These are phyloP conservation scores for Kingdonia uniflora DNA, from an alignment of 164 flowering plant genomes.

Conservation along the genomic window DNA sequence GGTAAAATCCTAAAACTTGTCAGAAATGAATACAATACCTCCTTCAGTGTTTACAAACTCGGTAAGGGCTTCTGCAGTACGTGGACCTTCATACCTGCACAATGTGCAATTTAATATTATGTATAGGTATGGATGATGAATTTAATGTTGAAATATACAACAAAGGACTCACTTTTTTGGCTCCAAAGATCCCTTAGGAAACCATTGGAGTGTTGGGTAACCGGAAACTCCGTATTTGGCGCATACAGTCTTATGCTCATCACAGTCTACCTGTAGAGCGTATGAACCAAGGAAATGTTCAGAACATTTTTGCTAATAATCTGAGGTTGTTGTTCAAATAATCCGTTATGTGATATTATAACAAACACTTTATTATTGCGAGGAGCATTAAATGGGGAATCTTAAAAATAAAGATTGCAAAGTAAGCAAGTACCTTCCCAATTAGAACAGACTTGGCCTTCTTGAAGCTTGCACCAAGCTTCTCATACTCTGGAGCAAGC, in stretches of 20 bases:
- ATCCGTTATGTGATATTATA: no score
- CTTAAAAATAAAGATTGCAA: no score
- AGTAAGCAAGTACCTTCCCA: slow-evolving; percentile 48
- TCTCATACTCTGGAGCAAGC: slow-evolving; percentile 97
- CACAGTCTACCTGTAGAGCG: slow-evolving; percentile 76
- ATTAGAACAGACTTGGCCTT: slow-evolving; percentile 86
- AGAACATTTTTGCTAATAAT: no score
- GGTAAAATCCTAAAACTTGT: no score
- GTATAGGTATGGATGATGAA: neutral
- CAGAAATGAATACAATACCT: slow-evolving; percentile 38
- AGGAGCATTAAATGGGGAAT: no score
- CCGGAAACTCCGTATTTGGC: slow-evolving; percentile 78
- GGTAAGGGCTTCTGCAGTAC: slow-evolving; percentile 77
- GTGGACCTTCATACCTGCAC: slow-evolving; percentile 80
- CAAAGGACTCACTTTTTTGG: slow-evolving; percentile 64
- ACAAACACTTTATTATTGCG: no score
- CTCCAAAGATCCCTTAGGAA: slow-evolving; percentile 87
- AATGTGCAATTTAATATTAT: neutral
- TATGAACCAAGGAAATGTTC: slow-evolving; percentile 1
- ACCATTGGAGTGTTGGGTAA: slow-evolving; percentile 95
- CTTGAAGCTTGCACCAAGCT: slow-evolving; percentile 83
- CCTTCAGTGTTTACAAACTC: slow-evolving; percentile 85
- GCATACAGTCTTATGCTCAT: slow-evolving; percentile 79
- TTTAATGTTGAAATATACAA: neutral
- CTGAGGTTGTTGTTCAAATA: no score